Percentiles rank a stretch among this genome's conserved stretches.
phyloP scores from a whole-genome alignment of 441 rosid genomes.

The Gossypium lobatum region DNA sequence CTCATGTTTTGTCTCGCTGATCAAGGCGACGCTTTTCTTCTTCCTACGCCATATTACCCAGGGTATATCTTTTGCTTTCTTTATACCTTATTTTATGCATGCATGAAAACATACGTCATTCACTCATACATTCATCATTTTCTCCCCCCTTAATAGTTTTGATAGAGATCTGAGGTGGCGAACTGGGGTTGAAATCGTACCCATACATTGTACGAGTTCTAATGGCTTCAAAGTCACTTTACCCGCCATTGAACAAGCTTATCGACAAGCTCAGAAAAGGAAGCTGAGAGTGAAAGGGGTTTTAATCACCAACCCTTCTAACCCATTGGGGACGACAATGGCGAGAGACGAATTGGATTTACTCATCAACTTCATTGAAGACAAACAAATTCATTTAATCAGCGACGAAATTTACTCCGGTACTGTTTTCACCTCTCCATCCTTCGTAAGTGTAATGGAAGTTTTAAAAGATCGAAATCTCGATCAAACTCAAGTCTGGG shows the following conservation, averaged over 20 bases:
- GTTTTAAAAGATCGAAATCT: conserved; percentile 46
- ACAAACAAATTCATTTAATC: conserved; percentile 69
- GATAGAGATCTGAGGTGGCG: conserved; percentile 98
- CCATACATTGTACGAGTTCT: conserved; percentile 74
- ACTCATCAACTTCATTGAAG: conserved; percentile 56
- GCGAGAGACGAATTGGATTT: conserved; percentile 56
- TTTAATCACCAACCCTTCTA: conserved; percentile 85
- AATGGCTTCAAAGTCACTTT: conserved; percentile 76
- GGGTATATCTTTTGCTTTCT: conserved; percentile 47
- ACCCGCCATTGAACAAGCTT: conserved; percentile 68
- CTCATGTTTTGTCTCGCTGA: conserved; percentile 87
- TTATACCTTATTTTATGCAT: conserved; percentile 9
- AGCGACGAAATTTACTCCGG: conserved; percentile 96
- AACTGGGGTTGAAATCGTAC: conserved; percentile 81
- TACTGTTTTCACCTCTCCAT: conserved; percentile 70
- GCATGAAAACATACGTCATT: conserved; percentile 23
- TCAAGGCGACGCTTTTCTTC: conserved; percentile 83
- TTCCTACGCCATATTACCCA: conserved; percentile 94
- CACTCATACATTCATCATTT: conserved; percentile 5
- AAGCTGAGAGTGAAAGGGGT: conserved; percentile 76
- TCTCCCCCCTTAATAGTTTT: conserved; percentile 45
- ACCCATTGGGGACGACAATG: conserved; percentile 86
- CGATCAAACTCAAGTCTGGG: conserved; percentile 41
- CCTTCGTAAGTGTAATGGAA: conserved; percentile 70
- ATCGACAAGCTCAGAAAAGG: conserved; percentile 52